A percentile compares a stretch with the other conserved stretches of the same genome.
Conservation (phyloP, 139 green algal species). For the Volvox africanus region DNA sequence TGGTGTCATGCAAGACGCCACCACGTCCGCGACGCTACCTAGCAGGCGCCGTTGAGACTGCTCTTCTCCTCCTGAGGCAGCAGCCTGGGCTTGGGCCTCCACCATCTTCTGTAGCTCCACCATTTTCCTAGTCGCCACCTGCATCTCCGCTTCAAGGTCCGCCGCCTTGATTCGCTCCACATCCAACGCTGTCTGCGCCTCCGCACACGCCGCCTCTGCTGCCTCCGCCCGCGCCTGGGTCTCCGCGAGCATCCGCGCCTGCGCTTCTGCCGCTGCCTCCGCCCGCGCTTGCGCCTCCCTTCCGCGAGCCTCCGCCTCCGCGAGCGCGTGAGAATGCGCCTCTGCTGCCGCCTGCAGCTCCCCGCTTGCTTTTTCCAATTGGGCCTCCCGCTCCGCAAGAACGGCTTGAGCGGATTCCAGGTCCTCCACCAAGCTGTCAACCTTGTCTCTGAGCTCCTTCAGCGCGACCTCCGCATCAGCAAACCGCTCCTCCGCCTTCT, state of each 20-base stretch:
- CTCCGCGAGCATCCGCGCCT: neutral
- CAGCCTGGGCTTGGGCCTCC: neutral
- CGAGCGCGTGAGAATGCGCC: neutral
- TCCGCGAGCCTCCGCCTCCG: neutral
- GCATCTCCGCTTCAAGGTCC: conserved; percentile 14
- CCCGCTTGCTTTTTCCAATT: neutral
- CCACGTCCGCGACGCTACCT: neutral
- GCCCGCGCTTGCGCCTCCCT: conserved; percentile 1
- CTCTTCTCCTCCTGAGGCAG: neutral
- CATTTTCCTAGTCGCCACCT: neutral
- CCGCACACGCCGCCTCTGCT: neutral
- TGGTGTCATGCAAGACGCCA: neutral
- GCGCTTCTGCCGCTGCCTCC: neutral
- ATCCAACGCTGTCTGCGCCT: neutral
- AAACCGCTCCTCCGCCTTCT: neutral
- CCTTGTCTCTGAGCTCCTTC: conserved; percentile 2
- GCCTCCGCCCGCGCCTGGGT: conserved; percentile 1
- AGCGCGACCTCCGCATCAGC: neutral
- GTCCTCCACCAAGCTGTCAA: neutral
- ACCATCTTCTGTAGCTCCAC: conserved; percentile 9
- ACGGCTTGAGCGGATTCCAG: neutral
- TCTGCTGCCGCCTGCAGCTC: neutral
- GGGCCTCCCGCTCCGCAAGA: neutral
- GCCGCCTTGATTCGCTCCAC: neutral
- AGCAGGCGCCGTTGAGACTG: neutral